Conservation (phyloP, 805 yeast species). For the Nakazawaea holstii region DNA sequence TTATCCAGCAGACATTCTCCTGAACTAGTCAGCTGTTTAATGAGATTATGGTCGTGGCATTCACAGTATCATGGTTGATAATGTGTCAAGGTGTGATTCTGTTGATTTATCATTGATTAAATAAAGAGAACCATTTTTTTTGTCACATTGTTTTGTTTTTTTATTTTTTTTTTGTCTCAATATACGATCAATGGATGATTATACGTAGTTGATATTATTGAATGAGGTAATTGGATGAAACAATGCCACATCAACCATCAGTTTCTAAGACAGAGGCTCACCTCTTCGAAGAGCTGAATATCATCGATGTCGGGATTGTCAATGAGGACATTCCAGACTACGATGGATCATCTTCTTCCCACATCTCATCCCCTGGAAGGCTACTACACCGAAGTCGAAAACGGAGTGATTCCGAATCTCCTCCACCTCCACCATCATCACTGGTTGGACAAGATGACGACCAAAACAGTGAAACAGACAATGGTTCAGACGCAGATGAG, state of each 20-base stretch:
- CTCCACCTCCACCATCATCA: neutral
- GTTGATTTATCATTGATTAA: too few relatives aligned
- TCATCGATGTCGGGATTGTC: constrained; percentile 11
- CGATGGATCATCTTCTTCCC: neutral
- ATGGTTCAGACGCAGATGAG: constrained; percentile 13
- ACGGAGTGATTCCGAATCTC: neutral
- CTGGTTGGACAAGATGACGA: constrained; percentile 16
- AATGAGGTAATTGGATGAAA: neutral
- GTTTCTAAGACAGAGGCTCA: constrained; percentile 9
- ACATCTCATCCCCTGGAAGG: constrained; percentile 12
- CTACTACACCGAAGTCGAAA: constrained; percentile 6
- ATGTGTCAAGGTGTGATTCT: too few relatives aligned
- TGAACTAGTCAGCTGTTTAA: too few relatives aligned
- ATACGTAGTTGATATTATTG: too few relatives aligned
- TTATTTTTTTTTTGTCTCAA: too few relatives aligned
- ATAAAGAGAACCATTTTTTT: too few relatives aligned
- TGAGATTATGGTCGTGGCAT: too few relatives aligned
- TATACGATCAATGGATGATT: too few relatives aligned
- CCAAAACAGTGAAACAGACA: constrained; percentile 23
- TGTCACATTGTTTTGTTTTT: too few relatives aligned
- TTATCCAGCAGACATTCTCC: too few relatives aligned
- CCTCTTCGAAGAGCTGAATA: constrained; percentile 10
- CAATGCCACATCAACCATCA: neutral
- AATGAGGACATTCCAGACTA: constrained; percentile 3
- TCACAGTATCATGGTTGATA: too few relatives aligned